phyloP scores from a whole-genome alignment of 345 rosid species.

The Hibiscus syriacus region DNA sequence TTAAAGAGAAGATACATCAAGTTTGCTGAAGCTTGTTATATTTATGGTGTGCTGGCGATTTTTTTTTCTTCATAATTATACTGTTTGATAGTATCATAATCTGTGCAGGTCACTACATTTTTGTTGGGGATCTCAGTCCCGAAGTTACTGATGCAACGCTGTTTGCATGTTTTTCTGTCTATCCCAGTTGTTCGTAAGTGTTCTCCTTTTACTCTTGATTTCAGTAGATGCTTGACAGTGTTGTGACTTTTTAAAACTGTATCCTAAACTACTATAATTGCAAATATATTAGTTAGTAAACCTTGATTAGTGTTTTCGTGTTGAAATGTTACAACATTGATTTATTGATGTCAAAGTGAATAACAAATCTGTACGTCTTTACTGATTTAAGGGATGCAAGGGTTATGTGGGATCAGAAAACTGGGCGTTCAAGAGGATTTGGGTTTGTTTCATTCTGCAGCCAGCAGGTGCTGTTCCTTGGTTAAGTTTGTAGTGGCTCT shows the following conservation, averaged over 20 bases:
- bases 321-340: background rate
- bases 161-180: conserved; percentile 86
- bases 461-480: conserved; percentile 52
- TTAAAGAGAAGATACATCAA: conserved; percentile 96
- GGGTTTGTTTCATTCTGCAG: conserved; percentile 95
- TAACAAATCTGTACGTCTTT: conserved; percentile 4
- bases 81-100: conserved; percentile 10
- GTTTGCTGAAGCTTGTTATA: conserved; percentile 30
- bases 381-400: conserved; percentile 59
- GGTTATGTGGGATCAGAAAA: conserved; percentile 99
- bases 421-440: conserved; percentile 97
- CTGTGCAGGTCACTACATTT: conserved; percentile 82
- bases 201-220: background rate
- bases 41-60: conserved; percentile 10
- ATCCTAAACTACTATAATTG: background rate
- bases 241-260: background rate
- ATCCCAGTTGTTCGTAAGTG: conserved; percentile 91
- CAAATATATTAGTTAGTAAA: background rate
- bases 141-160: conserved; percentile 95
- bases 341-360: background rate
- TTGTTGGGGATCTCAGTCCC: conserved; percentile 98
- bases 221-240: background rate
- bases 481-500: background rate
- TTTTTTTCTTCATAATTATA: background rate
- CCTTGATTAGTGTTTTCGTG: conserved; percentile 6